Base-by-base conservation (phyloP, 805 yeast genomes). In the Grigorovia humatica region DNA sequence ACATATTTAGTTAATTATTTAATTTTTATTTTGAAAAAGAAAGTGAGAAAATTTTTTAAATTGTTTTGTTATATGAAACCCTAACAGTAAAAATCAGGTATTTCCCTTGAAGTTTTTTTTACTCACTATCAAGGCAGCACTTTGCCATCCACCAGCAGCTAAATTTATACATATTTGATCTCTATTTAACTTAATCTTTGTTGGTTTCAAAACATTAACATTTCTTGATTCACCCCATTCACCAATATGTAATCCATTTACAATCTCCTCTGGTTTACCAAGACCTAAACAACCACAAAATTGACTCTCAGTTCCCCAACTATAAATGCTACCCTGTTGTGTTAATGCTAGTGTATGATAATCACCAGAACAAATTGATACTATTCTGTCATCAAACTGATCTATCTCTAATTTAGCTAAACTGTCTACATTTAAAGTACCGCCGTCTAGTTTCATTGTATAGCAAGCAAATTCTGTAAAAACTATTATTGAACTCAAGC, bases 121-220 rank as follows among this genome's bases (percentile, higher is more conserved):
- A 15, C 27, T 17, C 41, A 60, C 59, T 15, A 79, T 70, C 49
- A 85, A 69, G 1, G 88, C 89, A 45, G 82, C 80, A 6, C 88
- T 77, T 52, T 85, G 93, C 91, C 91, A 85, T 1, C 93, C 95
- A 15, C 81, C 82, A 7, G 90, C 88, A 1, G 85, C 76, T 38
- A 84, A 75, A 0, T 82, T 81, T 19, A 83, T 64, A 61, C 83
- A 80, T 35, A 69, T 67, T 3, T 79, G 79, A 4, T 59, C 59
- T 0, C 53, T 71, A 35, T 67, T 64, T 1, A 71, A 52, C 2
- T 65, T 56, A 6, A 78, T 67, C 46, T 60, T 60, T 1, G 70
- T 66, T 2, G 88, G 88, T 29, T 63, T 69, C 20, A 62, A 54
- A 2, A 76, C 78, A 42, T 67, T 59, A 27, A 61, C 56, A 38